Evolutionary conservation across 2,329 filamentous ascomycete species (phyloP), one percentile per base, ranked within the genome.

Genomic region (Orbilia brochopaga): DNA sequence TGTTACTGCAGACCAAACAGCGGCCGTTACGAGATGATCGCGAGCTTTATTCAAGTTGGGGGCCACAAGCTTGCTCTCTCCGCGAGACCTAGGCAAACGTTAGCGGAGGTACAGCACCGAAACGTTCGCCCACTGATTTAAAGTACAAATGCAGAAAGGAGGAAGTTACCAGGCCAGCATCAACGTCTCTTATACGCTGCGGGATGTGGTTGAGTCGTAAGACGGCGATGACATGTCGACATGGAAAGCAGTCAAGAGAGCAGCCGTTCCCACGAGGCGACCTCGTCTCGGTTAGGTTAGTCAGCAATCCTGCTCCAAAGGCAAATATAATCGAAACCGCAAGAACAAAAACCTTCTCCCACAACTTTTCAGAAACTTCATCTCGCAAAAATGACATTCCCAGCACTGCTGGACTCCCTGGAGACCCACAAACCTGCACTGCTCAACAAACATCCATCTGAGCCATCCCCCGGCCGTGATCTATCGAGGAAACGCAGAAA

Each of bases 341-440:
- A 42, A 40, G 19, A 37, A 23, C 19, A 27, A 35, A 37, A 54
- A 55, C 37, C 7, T 5, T 17, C 21, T 35, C 17, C 27, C 52
- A 55, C 17, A 17, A 21, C 52, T 32, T 17, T 32, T 8, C n/a
- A n/a, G n/a, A n/a, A n/a, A n/a, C n/a, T n/a, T n/a, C n/a, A n/a
- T n/a, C n/a, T 6, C 30, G n/a, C 21, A 19, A 58, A 46, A 15
- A 70, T 70, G 66, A 19, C 66, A 5, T 59, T 70, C 54, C 64
- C 66, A 2, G 57, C 66, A 1, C 66, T 70, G 13, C 53, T 70
- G 30, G 35, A 59, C 40, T 70, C 66, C 1, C 64, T 70, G 27
- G 23, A 46, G n/a, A 3, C 15, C 27, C 27, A 37, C 30, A 23
- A n/a, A 2, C 2, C 40, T 50, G 6, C n/a, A 44, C 7, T 7